phyloP scores from a whole-genome alignment of 2,329 filamentous ascomycete genomes.

The Neopestalotiopsis sp. region DNA sequence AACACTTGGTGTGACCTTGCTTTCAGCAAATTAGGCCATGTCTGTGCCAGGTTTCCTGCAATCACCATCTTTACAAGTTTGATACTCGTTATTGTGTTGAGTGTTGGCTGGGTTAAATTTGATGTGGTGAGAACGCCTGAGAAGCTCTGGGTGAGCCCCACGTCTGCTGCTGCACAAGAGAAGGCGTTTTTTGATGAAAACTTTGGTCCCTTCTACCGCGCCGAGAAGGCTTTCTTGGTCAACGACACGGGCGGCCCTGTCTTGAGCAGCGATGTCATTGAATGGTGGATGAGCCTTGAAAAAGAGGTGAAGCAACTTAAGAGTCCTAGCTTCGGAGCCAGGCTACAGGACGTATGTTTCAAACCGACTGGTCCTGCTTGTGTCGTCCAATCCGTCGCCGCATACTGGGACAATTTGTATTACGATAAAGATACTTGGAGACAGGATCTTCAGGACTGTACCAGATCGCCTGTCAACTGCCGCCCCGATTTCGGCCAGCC shows the following conservation, averaged over 20 bases:
- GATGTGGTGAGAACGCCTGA: slow-evolving; percentile 91
- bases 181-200: slow-evolving; percentile 92
- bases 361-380: slow-evolving; percentile 90
- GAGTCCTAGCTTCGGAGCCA: slow-evolving; percentile 70
- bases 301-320: slow-evolving; percentile 75
- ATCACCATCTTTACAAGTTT: slow-evolving; percentile 81
- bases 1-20: slow-evolving; percentile 82
- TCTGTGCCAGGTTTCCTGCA: slow-evolving; percentile 81
- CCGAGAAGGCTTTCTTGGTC: slow-evolving; percentile 91
- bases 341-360: slow-evolving; percentile 86
- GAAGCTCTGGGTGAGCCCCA: slow-evolving; percentile 94
- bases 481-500: slow-evolving; percentile 90
- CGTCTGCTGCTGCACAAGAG: slow-evolving; percentile 87
- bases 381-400: slow-evolving; percentile 90
- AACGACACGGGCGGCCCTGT: slow-evolving; percentile 84
- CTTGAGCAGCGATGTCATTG: slow-evolving; percentile 83
- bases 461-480: slow-evolving; percentile 81
- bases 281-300: slow-evolving; percentile 95
- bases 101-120: slow-evolving; percentile 87
- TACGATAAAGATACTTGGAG: slow-evolving; percentile 74
- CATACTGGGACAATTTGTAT: slow-evolving; percentile 80
- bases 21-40: slow-evolving; percentile 81
- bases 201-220: slow-evolving; percentile 95
- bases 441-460: slow-evolving; percentile 73
- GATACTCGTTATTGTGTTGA: slow-evolving; percentile 78